Conservation (phyloP, 805 yeast species). For the Saturnispora galanensis region DNA sequence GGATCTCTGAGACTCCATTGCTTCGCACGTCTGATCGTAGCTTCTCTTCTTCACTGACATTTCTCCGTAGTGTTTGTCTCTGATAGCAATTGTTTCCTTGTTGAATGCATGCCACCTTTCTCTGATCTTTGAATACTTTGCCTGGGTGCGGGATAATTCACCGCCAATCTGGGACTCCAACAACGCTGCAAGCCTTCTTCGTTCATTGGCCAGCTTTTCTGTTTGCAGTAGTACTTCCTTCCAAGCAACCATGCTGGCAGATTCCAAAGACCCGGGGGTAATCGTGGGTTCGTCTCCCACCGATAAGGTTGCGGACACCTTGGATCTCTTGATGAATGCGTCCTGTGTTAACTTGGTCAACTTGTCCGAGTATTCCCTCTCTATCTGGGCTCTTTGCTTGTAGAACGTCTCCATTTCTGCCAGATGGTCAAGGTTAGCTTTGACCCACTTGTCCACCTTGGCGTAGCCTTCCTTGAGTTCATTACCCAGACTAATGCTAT, state of each 20-base stretch:
- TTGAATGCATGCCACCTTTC: conserved; percentile 49
- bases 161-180: conserved; percentile 50
- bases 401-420: conserved; percentile 75
- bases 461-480: conserved; percentile 75
- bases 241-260: conserved; percentile 85
- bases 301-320: conserved; percentile 51
- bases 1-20: conserved; percentile 71
- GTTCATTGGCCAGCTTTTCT: conserved; percentile 66
- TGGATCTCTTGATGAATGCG: conserved; percentile 69
- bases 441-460: conserved; percentile 69
- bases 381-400: conserved; percentile 71
- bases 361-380: conserved; percentile 70
- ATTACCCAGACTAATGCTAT: conserved; percentile 45
- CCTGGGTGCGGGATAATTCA: conserved; percentile 45
- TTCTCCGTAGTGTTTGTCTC: conserved; percentile 41
- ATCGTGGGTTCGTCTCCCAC: conserved; percentile 88
- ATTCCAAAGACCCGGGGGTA: conserved; percentile 92
- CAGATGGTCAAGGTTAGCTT: conserved; percentile 64
- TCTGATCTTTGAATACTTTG: conserved; percentile 44
- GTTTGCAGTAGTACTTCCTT: conserved; percentile 77
- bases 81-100: conserved; percentile 43
- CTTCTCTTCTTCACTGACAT: conserved; percentile 55
- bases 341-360: conserved; percentile 55
- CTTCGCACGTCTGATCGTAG: conserved; percentile 75
- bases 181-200: conserved; percentile 47